These are phyloP conservation scores for Kodamaea arcana DNA, from an alignment of 1,139 yeast genomes.

Conservation along the genomic window DNA sequence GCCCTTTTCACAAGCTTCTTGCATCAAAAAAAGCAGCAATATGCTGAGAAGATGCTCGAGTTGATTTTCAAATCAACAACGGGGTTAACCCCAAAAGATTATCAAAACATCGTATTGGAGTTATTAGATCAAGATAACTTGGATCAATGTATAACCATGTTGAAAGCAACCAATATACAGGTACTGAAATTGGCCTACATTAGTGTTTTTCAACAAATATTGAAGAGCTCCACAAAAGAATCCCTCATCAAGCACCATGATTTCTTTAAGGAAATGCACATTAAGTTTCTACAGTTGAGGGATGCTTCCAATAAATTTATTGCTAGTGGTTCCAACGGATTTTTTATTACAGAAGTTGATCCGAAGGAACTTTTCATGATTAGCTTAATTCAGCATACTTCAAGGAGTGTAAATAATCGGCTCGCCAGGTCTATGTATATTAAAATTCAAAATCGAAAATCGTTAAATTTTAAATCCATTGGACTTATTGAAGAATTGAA, in stretches of 20 bases:
- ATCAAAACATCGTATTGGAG: conserved; percentile 24
- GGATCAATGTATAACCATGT: conserved; percentile 21
- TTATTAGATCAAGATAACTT: conserved; percentile 24
- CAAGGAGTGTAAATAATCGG: conserved; percentile 10
- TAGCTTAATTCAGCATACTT: conserved; percentile 10
- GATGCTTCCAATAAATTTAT: conserved; percentile 11
- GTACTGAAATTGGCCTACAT: conserved; percentile 26
- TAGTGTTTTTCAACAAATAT: conserved; percentile 17
- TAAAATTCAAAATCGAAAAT: conserved; percentile 2
- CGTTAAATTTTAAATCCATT: conserved; percentile 12
- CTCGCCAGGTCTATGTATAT: conserved; percentile 6
- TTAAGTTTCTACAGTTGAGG: conserved; percentile 8
- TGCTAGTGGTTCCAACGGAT: too few relatives aligned
- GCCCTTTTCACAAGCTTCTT: conserved; percentile 30
- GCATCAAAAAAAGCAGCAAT: conserved; percentile 22
- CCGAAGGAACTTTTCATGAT: conserved; percentile 9
- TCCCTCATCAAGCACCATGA: conserved; percentile 1
- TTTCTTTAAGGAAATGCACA: conserved; percentile 12
- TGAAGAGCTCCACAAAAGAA: conserved; percentile 1
- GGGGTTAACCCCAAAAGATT: conserved; percentile 25
- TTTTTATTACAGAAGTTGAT: too few relatives aligned
- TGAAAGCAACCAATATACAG: conserved; percentile 15
- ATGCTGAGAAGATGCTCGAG: conserved; percentile 28
- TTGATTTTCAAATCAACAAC: conserved; percentile 26
- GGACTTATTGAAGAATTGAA: conserved; percentile 15